A percentile compares a stretch with the other conserved stretches of the same genome.
Evolutionary conservation across 1,284 basidiomycete species (phyloP).

Genomic region (Boletus hoseneyae): DNA sequence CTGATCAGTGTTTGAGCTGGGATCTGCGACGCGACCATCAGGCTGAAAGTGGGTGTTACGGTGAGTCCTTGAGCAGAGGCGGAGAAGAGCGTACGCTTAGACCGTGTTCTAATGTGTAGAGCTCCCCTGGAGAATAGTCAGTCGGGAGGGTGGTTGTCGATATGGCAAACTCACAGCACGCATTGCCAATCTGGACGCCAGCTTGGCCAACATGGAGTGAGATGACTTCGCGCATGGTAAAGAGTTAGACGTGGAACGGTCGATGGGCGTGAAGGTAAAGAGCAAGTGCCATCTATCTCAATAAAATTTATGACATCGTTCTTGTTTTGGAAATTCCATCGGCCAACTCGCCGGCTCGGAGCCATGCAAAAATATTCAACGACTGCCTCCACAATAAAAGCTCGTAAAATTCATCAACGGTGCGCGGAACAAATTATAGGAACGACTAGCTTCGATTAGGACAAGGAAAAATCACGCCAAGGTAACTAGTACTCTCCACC

Average conservation of each 20-base stretch:
- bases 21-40: conserved; percentile 83
- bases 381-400: neutral
- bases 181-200: conserved; percentile 94
- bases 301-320: conserved; percentile 23
- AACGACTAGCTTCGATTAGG: conserved; percentile 26
- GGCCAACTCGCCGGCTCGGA: neutral
- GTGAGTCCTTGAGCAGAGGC: neutral
- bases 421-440: conserved; percentile 29
- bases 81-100: conserved; percentile 63
- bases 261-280: conserved; percentile 10
- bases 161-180: conserved; percentile 66
- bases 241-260: conserved; percentile 1
- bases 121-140: conserved; percentile 46
- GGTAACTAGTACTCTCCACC: conserved; percentile 66
- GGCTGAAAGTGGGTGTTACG: conserved; percentile 49
- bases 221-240: conserved; percentile 82
- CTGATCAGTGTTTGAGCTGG: conserved; percentile 73
- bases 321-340: conserved; percentile 29
- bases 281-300: conserved; percentile 2
- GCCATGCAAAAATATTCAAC: too few relatives aligned
- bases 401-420: conserved; percentile 32
- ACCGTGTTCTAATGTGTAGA: conserved; percentile 97
- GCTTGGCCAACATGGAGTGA: conserved; percentile 92
- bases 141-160: neutral
- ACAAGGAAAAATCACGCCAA: conserved; percentile 16